These are phyloP conservation scores for Exobasidium cylindrosporum DNA, from an alignment of 1,284 basidiomycete species.

Conservation along the genomic window DNA sequence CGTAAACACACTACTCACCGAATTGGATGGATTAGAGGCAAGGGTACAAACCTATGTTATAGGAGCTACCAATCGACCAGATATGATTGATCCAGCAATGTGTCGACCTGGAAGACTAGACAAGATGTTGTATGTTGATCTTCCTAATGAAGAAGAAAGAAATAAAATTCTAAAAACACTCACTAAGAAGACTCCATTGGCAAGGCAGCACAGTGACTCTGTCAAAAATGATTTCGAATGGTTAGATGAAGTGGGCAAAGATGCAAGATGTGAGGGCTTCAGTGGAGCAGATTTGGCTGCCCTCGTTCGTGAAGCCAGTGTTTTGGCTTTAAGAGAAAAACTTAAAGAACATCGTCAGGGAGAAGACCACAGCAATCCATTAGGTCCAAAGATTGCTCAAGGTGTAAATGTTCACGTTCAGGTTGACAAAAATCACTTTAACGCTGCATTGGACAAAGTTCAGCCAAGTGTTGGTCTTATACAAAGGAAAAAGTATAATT, in stretches of 20 bases:
- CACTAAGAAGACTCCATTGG: constrained; percentile 74
- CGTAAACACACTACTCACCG: constrained; percentile 93
- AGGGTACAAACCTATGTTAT: constrained; percentile 88
- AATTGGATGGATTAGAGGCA: constrained; percentile 87
- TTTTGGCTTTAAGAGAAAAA: constrained; percentile 69
- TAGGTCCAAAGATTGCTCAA: not conserved
- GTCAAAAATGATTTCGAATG: constrained; percentile 62
- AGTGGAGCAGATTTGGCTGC: constrained; percentile 52
- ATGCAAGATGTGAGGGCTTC: constrained; percentile 43
- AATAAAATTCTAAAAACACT: constrained; percentile 67
- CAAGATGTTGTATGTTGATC: constrained; percentile 92
- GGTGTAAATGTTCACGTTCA: constrained; percentile 13
- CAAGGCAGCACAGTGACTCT: constrained; percentile 55
- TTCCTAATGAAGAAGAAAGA: constrained; percentile 74
- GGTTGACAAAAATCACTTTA: constrained; percentile 67
- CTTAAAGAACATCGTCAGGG: constrained; percentile 25
- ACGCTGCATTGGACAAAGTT: constrained; percentile 73
- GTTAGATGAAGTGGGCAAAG: constrained; percentile 11
- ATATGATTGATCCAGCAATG: constrained; percentile 99
- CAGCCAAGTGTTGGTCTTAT: constrained; percentile 77
- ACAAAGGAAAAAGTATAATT: constrained; percentile 79
- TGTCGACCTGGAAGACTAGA: constrained; percentile 91
- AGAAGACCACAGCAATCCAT: constrained; percentile 16
- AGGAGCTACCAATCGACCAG: constrained; percentile 94
- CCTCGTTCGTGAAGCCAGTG: constrained; percentile 68